phyloP scores from a whole-genome alignment of 352 stramenopile species.

The Pythium coloratum region DNA sequence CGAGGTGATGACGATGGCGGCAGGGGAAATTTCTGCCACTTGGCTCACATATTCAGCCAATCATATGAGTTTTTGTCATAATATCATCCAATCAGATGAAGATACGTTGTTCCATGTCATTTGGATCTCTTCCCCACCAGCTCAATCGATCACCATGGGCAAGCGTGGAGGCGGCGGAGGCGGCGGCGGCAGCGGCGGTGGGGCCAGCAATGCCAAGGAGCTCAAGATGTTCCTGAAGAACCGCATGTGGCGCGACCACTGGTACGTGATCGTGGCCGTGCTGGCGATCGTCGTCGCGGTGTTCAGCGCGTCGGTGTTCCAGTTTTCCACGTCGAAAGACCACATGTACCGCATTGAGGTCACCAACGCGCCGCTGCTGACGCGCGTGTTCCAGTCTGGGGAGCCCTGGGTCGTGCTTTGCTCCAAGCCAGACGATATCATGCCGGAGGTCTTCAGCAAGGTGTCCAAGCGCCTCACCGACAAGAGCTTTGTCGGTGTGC shows the following conservation, averaged over 20 bases:
- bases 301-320: constrained; percentile 62
- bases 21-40: neutral
- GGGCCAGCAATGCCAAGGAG: constrained; percentile 62
- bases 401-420: constrained; percentile 86
- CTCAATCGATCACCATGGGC: constrained; percentile 23
- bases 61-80: neutral
- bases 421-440: constrained; percentile 56
- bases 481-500: constrained; percentile 61
- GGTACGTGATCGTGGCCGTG: constrained; percentile 53
- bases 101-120: constrained; percentile 19
- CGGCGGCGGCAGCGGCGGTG: constrained; percentile 25
- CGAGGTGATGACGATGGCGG: neutral
- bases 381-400: constrained; percentile 74
- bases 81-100: constrained; percentile 23
- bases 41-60: constrained; percentile 5
- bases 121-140: constrained; percentile 5
- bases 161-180: constrained; percentile 32
- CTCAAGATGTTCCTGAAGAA: constrained; percentile 85
- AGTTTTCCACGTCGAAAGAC: constrained; percentile 60
- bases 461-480: constrained; percentile 51
- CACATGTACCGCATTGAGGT: constrained; percentile 71
- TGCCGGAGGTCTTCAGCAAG: constrained; percentile 75
- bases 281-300: constrained; percentile 52
- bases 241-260: constrained; percentile 81
- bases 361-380: constrained; percentile 47